phyloP scores from a whole-genome alignment of 306 rosid genomes.

The Rosa rugosa region DNA sequence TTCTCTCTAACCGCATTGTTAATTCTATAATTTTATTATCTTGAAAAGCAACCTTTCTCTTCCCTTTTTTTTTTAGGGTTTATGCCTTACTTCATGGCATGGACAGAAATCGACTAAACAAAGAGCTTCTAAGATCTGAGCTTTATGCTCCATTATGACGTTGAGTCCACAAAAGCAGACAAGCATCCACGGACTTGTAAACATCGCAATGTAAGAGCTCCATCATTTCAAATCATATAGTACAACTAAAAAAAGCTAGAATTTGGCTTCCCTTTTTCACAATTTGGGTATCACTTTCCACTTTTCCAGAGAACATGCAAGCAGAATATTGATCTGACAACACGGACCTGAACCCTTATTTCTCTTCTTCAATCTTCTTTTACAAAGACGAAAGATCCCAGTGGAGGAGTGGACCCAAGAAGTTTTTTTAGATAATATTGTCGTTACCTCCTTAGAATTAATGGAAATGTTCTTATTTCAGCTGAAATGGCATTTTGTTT shows the following conservation, averaged over 20 bases:
- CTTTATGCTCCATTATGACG: not conserved
- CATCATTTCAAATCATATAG: constrained; percentile 8
- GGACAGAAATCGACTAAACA: constrained; percentile 16
- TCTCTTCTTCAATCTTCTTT: not conserved
- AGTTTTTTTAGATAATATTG: not conserved
- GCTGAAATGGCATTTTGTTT: constrained; percentile 12
- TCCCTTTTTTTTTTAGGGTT: constrained; percentile 5
- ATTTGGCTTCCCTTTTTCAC: constrained; percentile 1
- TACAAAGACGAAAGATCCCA: not conserved
- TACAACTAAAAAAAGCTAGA: not conserved
- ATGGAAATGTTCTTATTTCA: not conserved
- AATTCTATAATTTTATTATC: not conserved
- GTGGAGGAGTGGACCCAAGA: constrained; percentile 7
- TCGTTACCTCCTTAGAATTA: constrained; percentile 1
- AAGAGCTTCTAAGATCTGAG: not conserved
- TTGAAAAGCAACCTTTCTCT: not conserved
- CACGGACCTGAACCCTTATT: not conserved
- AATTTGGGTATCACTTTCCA: constrained; percentile 21
- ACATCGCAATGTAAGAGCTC: constrained; percentile 14
- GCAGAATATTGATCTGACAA: constrained; percentile 14
- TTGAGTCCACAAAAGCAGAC: constrained; percentile 22
- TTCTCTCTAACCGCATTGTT: constrained; percentile 4
- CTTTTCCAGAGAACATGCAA: constrained; percentile 16
- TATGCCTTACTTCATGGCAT: constrained; percentile 8
- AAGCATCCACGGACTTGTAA: constrained; percentile 6